Evolutionary conservation across 345 rosid genomes (phyloP).

Genomic region (Salix udensis): DNA sequence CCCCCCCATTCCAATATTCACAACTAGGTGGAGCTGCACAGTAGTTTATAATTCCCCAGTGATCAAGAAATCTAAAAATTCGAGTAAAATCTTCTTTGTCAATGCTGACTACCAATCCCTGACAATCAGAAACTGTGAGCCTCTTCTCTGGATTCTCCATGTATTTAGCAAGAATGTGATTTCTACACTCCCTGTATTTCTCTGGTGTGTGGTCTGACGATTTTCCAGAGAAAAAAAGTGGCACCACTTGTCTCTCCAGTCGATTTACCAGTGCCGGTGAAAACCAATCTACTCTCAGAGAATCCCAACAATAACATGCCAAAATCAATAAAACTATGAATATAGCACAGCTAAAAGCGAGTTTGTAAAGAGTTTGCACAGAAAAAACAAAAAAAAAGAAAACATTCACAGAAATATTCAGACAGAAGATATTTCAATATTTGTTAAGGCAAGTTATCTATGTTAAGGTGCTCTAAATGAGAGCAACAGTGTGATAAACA

Average conservation of each 20-base stretch:
- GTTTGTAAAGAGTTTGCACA: neutral
- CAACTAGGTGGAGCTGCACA: slow-evolving; percentile 53
- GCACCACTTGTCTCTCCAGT: slow-evolving; percentile 95
- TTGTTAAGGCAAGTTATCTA: neutral
- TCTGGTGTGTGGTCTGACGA: slow-evolving; percentile 69
- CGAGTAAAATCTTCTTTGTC: slow-evolving; percentile 66
- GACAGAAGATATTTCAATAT: neutral
- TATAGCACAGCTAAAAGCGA: neutral
- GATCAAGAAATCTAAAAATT: slow-evolving; percentile 89
- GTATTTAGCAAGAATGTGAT: slow-evolving; percentile 73
- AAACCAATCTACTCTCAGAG: slow-evolving; percentile 72
- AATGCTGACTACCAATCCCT: slow-evolving; percentile 53
- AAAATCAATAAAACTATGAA: slow-evolving; percentile 12
- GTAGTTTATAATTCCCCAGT: slow-evolving; percentile 97
- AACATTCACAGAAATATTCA: neutral
- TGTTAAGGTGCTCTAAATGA: neutral
- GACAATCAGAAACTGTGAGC: slow-evolving; percentile 67
- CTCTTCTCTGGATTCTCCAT: slow-evolving; percentile 76
- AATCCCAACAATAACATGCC: slow-evolving; percentile 10
- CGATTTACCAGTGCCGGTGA: slow-evolving; percentile 78
- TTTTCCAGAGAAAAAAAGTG: slow-evolving; percentile 93
- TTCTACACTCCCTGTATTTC: slow-evolving; percentile 88
- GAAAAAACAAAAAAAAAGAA: neutral
- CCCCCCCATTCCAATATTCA: slow-evolving; percentile 52
- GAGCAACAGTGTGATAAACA: neutral